Percentiles rank a stretch among this genome's conserved stretches.
Evolutionary conservation across 2,329 filamentous ascomycete species (phyloP).

Genomic region (Clonostachys solani): DNA sequence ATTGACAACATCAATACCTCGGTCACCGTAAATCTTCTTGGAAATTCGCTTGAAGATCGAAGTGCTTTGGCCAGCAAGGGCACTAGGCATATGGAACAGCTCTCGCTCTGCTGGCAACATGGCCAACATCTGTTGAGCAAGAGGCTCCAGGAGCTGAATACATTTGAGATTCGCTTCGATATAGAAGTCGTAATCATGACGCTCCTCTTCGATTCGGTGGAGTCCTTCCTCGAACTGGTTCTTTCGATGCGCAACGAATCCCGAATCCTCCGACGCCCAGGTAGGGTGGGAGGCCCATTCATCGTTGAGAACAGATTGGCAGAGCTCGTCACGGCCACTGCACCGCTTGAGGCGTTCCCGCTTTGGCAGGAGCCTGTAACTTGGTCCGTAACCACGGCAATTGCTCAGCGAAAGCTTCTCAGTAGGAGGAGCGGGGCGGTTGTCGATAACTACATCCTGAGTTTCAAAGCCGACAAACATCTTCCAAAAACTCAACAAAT

Average conservation of each 20-base stretch:
- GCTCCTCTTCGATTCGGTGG: slow-evolving; percentile 94
- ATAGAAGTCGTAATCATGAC: slow-evolving; percentile 97
- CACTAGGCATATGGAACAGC: slow-evolving; percentile 73
- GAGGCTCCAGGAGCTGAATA: slow-evolving; percentile 91
- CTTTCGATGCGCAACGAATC: slow-evolving; percentile 96
- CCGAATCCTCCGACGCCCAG: slow-evolving; percentile 97
- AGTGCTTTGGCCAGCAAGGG: slow-evolving; percentile 87
- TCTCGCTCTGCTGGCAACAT: slow-evolving; percentile 71
- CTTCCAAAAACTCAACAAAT: slow-evolving; percentile 88
- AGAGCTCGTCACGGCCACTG: slow-evolving; percentile 91
- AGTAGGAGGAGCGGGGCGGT: slow-evolving; percentile 68
- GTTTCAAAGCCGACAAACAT: slow-evolving; percentile 75
- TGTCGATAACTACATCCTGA: slow-evolving; percentile 74
- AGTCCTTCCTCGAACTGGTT: slow-evolving; percentile 92
- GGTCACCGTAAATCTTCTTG: slow-evolving; percentile 95
- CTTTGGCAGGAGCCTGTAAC: slow-evolving; percentile 88
- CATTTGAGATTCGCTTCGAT: slow-evolving; percentile 94
- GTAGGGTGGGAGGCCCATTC: slow-evolving; percentile 98
- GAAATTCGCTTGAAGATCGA: slow-evolving; percentile 96
- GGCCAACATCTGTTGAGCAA: slow-evolving; percentile 83
- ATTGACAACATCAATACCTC: slow-evolving; percentile 78
- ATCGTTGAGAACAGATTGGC: slow-evolving; percentile 89
- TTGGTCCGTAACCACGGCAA: slow-evolving; percentile 91
- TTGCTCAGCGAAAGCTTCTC: slow-evolving; percentile 91
- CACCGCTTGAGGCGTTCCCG: slow-evolving; percentile 87